Evolutionary conservation across 495 filamentous ascomycete species (phyloP).

Genomic region (Bombardia bombarda): DNA sequence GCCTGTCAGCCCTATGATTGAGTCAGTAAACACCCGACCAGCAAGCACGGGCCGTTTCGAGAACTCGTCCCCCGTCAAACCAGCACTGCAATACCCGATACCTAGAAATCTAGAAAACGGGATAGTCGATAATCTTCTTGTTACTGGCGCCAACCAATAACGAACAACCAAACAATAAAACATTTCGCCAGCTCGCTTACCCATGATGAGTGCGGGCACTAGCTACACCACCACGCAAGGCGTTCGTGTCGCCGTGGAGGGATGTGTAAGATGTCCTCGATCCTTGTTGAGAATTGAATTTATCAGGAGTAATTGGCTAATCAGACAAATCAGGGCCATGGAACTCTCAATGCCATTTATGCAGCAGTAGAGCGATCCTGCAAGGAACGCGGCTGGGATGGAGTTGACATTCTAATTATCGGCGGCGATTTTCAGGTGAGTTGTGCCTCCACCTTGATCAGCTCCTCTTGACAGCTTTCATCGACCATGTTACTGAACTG

Average conservation of each 20-base stretch:
- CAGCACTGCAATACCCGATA: too few species aligned
- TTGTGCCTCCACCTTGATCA: neutral
- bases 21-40: neutral
- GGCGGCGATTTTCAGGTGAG: conserved; percentile 82
- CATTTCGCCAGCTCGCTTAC: too few species aligned
- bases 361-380: conserved; percentile 57
- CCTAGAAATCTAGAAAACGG: too few species aligned
- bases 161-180: neutral
- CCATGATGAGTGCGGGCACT: conserved; percentile 5
- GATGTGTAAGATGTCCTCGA: conserved; percentile 55
- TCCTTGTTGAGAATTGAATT: neutral
- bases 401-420: conserved; percentile 77
- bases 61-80: neutral
- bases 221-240: conserved; percentile 19
- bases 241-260: conserved; percentile 57
- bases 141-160: neutral
- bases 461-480: neutral
- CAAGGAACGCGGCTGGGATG: conserved; percentile 60
- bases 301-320: conserved; percentile 3
- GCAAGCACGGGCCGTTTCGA: too few species aligned
- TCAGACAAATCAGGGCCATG: conserved; percentile 70
- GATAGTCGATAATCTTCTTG: neutral
- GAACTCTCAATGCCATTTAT: conserved; percentile 84
- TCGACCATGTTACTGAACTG: conserved; percentile 7
- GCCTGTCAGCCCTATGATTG: neutral